A percentile compares a stretch with the other conserved stretches of the same genome.
Evolutionary conservation across 2,329 filamentous ascomycete species (phyloP).

Genomic region (Talaromyces sp.): DNA sequence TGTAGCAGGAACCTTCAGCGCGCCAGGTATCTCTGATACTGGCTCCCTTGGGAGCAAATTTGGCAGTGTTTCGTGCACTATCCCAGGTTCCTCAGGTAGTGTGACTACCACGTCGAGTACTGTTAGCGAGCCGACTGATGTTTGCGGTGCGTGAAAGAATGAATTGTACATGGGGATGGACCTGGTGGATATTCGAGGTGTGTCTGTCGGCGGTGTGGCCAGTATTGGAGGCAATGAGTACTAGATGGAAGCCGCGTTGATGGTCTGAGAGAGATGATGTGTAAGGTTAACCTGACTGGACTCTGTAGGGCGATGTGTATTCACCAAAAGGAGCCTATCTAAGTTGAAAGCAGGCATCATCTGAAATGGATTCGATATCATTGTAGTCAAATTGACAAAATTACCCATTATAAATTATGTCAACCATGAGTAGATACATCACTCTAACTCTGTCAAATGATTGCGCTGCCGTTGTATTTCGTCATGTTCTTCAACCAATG

Average conservation of each 20-base stretch:
- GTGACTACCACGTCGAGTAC: neutral
- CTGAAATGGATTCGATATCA: neutral
- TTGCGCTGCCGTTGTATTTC: neutral
- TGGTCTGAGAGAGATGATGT: too few relatives aligned
- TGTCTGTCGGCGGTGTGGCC: neutral
- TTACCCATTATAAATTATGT: neutral
- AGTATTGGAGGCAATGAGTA: neutral
- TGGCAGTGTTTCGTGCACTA: neutral
- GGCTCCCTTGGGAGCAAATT: constrained; percentile 5
- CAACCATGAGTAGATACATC: neutral
- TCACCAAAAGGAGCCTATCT: neutral
- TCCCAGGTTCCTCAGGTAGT: neutral
- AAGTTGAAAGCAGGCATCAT: too few relatives aligned
- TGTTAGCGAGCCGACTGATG: neutral
- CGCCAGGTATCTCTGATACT: constrained; percentile 14
- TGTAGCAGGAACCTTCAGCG: constrained; percentile 5
- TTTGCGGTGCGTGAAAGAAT: neutral
- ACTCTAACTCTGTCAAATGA: constrained; percentile 1
- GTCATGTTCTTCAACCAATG: neutral
- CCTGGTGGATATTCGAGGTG: neutral
- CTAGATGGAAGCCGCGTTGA: too few relatives aligned
- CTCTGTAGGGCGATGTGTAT: too few relatives aligned
- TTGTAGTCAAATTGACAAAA: neutral
- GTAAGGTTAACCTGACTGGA: too few relatives aligned
- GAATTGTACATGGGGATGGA: neutral